Conservation (phyloP, 352 stramenopile genomes). For the Phytophthora macrochlamydospora region DNA sequence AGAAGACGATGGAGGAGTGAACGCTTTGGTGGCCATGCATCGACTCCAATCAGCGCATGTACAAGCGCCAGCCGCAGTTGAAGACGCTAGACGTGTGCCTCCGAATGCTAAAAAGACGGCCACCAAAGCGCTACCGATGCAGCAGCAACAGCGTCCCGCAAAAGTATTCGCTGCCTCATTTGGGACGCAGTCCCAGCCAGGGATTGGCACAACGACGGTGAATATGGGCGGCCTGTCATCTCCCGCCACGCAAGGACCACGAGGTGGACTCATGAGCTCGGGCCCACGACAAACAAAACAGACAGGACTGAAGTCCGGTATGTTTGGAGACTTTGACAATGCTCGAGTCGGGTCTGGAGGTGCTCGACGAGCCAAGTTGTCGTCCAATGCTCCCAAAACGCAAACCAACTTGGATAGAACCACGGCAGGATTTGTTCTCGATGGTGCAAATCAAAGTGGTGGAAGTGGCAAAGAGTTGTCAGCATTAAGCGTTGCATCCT, state of each 20-base stretch:
- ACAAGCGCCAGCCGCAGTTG: conserved; percentile 16
- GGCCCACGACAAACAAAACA: conserved; percentile 6
- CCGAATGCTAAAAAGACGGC: too few species aligned
- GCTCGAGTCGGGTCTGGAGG: conserved; percentile 8
- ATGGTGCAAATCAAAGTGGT: conserved; percentile 4
- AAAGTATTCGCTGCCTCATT: conserved; percentile 12
- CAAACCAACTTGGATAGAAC: conserved; percentile 15
- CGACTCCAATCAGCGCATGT: conserved; percentile 18
- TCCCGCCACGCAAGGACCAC: not conserved
- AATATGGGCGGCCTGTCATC: conserved; percentile 8
- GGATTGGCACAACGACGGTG: conserved; percentile 2
- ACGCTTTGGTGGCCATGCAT: conserved; percentile 22
- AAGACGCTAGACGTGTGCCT: conserved; percentile 1
- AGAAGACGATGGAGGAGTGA: conserved; percentile 10
- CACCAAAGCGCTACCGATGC: not conserved
- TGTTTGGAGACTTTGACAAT: conserved; percentile 8
- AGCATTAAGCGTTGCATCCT: conserved; percentile 8
- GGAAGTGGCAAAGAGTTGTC: conserved; percentile 11
- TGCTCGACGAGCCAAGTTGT: conserved; percentile 6
- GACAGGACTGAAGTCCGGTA: not conserved
- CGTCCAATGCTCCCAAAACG: conserved; percentile 7
- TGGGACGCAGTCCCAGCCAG: not conserved
- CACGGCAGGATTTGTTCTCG: conserved; percentile 10
- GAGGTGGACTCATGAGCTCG: conserved; percentile 6
- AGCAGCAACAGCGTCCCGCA: conserved; percentile 5